Base-by-base conservation (phyloP, 371 early-diverging fungal species). In the Encephalitozoon intestinalis region DNA sequence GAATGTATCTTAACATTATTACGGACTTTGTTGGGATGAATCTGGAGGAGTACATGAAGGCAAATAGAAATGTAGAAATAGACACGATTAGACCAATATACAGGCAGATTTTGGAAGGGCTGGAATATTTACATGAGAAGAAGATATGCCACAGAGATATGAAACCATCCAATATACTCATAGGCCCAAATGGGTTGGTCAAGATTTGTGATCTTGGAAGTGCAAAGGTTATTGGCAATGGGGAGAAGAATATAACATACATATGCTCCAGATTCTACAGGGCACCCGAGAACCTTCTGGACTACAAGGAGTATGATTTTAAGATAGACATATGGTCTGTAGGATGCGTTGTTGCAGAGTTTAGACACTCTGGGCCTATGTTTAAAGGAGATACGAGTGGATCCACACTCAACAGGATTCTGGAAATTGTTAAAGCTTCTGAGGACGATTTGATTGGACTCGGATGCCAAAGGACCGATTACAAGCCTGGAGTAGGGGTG, bases 181-280 rank as follows among this genome's bases (percentile, higher is more conserved):
- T 99, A 12, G 94, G 94, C 84, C 89, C 90, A 63, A 31, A 63
- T 30, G 39, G 58, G 5, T 21, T 58, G 30, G 58, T 58, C 58
- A 58, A 58, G 58, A 88, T 97, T 74, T 95, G 96, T 85, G 98
- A 97, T 86, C 94, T 97, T 88, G 98, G 98, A 73, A 90, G 78
- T 79, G 97, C 97, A 63, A 97, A 96, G 84, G 88, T 91, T 9
- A 88, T 97, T 73, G 87, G 91, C 39, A 88, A 89, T 26, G 92
- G 91, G 58, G 94, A 95, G 82, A 92, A 92, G 40, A 96, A 96
- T 84, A 94, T 94, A 63, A 90, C 92, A 63, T 96, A 96, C 84
- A 94, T 96, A 64, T 95, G 96, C 84, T 95, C 96, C 28, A 88
- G 96, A 76, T 95, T 94, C 85, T 97, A 97, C 86, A 88, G 97